phyloP scores from a whole-genome alignment of 169 alveolate species.

The Babesia bovis region DNA sequence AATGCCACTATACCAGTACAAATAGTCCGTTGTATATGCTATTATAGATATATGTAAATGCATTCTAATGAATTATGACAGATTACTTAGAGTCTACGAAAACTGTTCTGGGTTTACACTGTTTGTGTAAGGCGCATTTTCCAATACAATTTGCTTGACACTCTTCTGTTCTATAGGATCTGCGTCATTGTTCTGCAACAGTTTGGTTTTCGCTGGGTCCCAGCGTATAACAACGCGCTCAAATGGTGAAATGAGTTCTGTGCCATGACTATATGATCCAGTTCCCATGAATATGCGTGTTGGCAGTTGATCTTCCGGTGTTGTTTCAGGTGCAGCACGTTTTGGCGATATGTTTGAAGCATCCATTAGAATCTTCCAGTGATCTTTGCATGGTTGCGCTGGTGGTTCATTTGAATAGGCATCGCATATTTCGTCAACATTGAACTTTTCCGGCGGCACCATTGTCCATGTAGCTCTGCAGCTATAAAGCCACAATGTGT shows the following conservation, averaged over 20 bases:
- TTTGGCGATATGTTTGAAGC: conserved; percentile 18
- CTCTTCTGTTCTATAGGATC: conserved; percentile 36
- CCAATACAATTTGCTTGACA: conserved; percentile 18
- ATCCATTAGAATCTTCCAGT: conserved; percentile 79
- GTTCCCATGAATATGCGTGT: conserved; percentile 82
- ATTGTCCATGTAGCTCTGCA: conserved; percentile 86
- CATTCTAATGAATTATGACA: too few species aligned
- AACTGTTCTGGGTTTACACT: conserved; percentile 38
- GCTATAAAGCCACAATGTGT: conserved; percentile 88
- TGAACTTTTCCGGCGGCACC: conserved; percentile 76
- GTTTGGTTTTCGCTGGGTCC: conserved; percentile 81
- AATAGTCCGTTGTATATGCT: too few species aligned
- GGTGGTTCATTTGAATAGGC: conserved; percentile 85
- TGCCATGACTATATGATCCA: conserved; percentile 85
- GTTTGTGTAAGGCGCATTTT: conserved; percentile 61
- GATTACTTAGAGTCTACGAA: too few species aligned
- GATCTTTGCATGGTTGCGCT: conserved; percentile 85
- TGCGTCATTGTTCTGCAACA: conserved; percentile 63
- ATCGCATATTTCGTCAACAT: conserved; percentile 85
- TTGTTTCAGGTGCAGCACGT: conserved; percentile 58
- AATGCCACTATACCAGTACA: too few species aligned
- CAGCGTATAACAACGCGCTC: conserved; percentile 79
- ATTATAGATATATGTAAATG: background rate
- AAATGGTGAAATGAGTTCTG: conserved; percentile 80
- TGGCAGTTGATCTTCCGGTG: conserved; percentile 72